Percentiles rank a stretch among this genome's conserved stretches.
These are phyloP conservation scores for Cronartium quercuum DNA, from an alignment of 1,284 basidiomycete genomes.

Conservation along the genomic window DNA sequence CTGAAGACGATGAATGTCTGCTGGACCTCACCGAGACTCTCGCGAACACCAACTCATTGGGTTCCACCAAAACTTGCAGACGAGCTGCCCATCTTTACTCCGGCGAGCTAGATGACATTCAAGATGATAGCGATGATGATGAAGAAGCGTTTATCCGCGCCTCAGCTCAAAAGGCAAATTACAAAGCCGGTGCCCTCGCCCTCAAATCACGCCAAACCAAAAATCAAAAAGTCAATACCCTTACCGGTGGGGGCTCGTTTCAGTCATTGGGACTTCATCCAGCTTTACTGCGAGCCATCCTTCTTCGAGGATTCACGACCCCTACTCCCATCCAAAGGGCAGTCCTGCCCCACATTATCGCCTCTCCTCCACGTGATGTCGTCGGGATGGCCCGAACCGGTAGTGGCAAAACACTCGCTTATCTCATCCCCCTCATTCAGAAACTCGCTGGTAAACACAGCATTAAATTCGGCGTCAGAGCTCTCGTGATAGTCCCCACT, in stretches of 20 bases:
- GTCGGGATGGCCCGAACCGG: conserved; percentile 98
- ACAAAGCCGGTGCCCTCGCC: conserved; percentile 20
- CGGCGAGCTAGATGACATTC: neutral
- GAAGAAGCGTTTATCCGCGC: conserved; percentile 21
- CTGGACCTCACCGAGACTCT: neutral
- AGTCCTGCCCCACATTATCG: conserved; percentile 76
- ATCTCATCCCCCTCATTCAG: conserved; percentile 86
- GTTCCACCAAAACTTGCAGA: neutral
- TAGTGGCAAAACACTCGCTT: conserved; percentile 95
- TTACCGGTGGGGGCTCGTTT: conserved; percentile 47
- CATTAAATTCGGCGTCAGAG: conserved; percentile 73
- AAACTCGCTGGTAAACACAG: conserved; percentile 75
- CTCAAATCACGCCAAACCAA: conserved; percentile 1
- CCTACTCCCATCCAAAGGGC: conserved; percentile 95
- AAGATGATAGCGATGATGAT: conserved; percentile 10
- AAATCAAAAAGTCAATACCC: conserved; percentile 33
- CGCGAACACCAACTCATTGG: neutral
- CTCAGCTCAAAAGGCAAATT: conserved; percentile 21
- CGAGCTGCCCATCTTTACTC: neutral
- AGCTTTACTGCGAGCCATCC: conserved; percentile 72
- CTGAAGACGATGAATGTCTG: neutral
- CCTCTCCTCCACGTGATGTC: conserved; percentile 81
- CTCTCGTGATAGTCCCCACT: conserved; percentile 82
- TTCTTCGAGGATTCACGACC: conserved; percentile 85
- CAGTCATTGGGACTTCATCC: conserved; percentile 66